phyloP scores from a whole-genome alignment of 495 filamentous ascomycete genomes.

The Aspergillus homomorphus region DNA sequence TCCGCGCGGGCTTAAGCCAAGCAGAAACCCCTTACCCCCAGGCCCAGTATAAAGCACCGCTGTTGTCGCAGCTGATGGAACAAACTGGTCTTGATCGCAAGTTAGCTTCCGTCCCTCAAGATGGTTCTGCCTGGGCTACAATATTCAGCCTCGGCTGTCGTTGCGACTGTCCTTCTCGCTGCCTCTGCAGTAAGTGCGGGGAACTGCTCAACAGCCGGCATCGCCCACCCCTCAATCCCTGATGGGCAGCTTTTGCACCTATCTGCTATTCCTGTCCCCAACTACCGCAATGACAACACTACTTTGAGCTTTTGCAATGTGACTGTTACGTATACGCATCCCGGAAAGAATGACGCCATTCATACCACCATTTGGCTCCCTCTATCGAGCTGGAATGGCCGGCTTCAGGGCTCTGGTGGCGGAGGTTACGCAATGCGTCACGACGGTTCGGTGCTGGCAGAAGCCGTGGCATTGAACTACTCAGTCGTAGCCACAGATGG shows the following conservation, averaged over 20 bases:
- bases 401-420: slow-evolving; percentile 43
- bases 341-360: slow-evolving; percentile 37
- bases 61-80: background rate
- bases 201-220: background rate
- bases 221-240: background rate
- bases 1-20: background rate
- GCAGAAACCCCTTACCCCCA: background rate
- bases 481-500: slow-evolving; percentile 22
- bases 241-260: background rate
- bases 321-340: slow-evolving; percentile 43
- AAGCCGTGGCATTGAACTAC: slow-evolving; percentile 3
- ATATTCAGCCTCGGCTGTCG: background rate
- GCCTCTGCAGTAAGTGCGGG: background rate
- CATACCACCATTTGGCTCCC: slow-evolving; percentile 38
- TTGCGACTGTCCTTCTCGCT: background rate
- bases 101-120: background rate
- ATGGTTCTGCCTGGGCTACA: background rate
- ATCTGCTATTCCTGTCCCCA: background rate
- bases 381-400: slow-evolving; percentile 37
- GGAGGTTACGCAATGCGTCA: slow-evolving; percentile 30
- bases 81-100: background rate
- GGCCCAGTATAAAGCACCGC: background rate
- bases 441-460: background rate
- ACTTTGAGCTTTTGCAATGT: slow-evolving; percentile 41
- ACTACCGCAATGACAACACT: background rate